Base-by-base conservation (phyloP, 1,284 basidiomycete genomes). In the Salmacisia buchloeana region DNA sequence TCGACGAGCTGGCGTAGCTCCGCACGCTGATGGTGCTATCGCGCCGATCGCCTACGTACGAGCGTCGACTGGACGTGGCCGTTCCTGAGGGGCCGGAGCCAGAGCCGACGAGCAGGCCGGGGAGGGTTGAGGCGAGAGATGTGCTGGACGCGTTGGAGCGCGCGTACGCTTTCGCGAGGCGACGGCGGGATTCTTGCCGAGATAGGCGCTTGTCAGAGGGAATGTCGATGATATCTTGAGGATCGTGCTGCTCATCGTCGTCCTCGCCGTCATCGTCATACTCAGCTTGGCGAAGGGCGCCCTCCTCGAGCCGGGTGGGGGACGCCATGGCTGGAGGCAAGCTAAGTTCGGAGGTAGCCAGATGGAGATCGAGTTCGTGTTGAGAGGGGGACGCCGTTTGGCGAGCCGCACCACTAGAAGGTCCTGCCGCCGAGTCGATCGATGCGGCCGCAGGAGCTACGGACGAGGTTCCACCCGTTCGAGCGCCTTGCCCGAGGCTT, bases 221-320 rank as follows among this genome's bases (percentile, higher is more conserved):
- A 29, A 72, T 70, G 60, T 72, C 70, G 61, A 72, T 69, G 12
- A 72, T 72, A 39, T 72, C 70, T 54, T 72, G 64, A 18, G 70
- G 68, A 57, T 72, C 70, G 41, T 62, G 66, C 21, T 64, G 65
- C 31, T 62, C 62, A 34, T 60, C 67, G 35, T 64, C 67, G 34
- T 67, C 67, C 12, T 52, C 58, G 21, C 41, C 63, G 2, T 65
- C 59, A 21, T 39, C 60, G 21, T 36, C 45, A 2, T 45, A 41
- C 1, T 43, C 56, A 9, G 6, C 43, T 4, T 25, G 7, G n/a
- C 25, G 33, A 7, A n/a, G n/a, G n/a, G n/a, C n/a, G n/a, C n/a
- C n/a, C n/a, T n/a, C n/a, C n/a, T n/a, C n/a, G n/a, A n/a, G 34
- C 38, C 36, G 36, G 36, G 36, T 38, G n/a, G 56, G 36, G 18